Evolutionary conservation across 2,329 filamentous ascomycete genomes (phyloP).

Genomic region (Fusarium chlamydosporum): DNA sequence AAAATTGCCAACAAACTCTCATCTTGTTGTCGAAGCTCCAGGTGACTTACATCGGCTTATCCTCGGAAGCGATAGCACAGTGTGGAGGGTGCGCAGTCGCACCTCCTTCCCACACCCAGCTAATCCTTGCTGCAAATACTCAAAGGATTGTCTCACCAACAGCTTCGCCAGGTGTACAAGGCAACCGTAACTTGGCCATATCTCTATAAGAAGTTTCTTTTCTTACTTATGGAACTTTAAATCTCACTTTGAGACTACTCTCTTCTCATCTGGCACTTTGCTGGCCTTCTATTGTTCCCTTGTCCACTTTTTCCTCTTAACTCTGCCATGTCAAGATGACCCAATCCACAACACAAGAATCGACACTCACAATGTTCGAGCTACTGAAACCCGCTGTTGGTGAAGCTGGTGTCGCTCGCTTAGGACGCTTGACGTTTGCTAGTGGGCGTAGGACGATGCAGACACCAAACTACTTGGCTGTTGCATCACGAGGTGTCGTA

Average conservation of each 20-base stretch:
- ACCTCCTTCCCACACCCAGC: conserved; percentile 14
- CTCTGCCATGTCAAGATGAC: conserved; percentile 52
- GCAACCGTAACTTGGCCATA: background rate
- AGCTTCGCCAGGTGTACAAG: conserved; percentile 7
- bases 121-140: conserved; percentile 44
- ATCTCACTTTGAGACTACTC: background rate
- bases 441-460: conserved; percentile 75
- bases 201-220: background rate
- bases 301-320: background rate
- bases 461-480: conserved; percentile 85
- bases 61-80: conserved; percentile 20
- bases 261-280: background rate
- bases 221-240: background rate
- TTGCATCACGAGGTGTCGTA: conserved; percentile 85
- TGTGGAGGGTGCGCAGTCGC: conserved; percentile 15
- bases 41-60: conserved; percentile 35
- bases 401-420: conserved; percentile 67
- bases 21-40: background rate
- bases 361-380: conserved; percentile 58
- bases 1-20: background rate
- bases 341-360: conserved; percentile 38
- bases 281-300: background rate
- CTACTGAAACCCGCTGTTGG: conserved; percentile 60
- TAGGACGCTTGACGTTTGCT: conserved; percentile 75
- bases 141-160: conserved; percentile 23